These are phyloP conservation scores for Collybiopsis luxurians DNA, from an alignment of 768 basidiomycete species.

Conservation along the genomic window DNA sequence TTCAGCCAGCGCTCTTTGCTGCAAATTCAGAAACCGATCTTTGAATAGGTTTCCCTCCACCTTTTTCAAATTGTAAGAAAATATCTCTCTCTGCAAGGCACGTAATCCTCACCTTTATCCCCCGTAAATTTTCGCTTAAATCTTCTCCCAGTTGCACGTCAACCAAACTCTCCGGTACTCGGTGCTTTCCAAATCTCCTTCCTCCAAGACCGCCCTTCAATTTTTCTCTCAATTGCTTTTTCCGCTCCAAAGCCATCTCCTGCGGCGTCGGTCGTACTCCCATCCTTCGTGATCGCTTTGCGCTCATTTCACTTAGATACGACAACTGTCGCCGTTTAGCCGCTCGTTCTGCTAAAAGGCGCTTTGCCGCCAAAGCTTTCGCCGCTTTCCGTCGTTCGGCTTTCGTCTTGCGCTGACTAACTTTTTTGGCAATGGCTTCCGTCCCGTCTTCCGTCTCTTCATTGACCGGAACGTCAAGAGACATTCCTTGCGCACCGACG, in stretches of 20 bases:
- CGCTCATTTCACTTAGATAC: not conserved
- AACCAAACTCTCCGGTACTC: slow-evolving; percentile 62
- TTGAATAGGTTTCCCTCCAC: slow-evolving; percentile 93
- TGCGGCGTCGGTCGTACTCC: slow-evolving; percentile 48
- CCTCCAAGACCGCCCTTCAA: slow-evolving; percentile 64
- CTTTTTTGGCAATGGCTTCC: slow-evolving; percentile 20
- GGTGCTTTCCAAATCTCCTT: slow-evolving; percentile 75
- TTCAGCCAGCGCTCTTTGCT: slow-evolving; percentile 84
- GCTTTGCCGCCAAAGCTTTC: slow-evolving; percentile 67
- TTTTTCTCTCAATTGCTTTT: slow-evolving; percentile 37
- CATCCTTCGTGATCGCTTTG: not conserved
- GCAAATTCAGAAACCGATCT: slow-evolving; percentile 84
- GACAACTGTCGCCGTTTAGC: slow-evolving; percentile 59
- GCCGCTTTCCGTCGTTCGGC: slow-evolving; percentile 70
- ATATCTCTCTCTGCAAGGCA: not conserved
- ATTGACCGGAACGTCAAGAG: slow-evolving; percentile 23
- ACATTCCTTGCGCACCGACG: slow-evolving; percentile 34
- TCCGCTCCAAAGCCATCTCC: slow-evolving; percentile 33
- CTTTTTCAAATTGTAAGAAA: slow-evolving; percentile 35
- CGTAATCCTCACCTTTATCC: slow-evolving; percentile 62
- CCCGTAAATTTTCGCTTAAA: slow-evolving; percentile 78
- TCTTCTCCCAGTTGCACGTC: slow-evolving; percentile 93
- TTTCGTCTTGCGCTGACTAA: slow-evolving; percentile 47
- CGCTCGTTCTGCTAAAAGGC: slow-evolving; percentile 54
- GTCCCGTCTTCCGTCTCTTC: slow-evolving; percentile 34